Base-by-base conservation (phyloP, 2,329 filamentous ascomycete species). In the Coniosporium tulheliwenetii region DNA sequence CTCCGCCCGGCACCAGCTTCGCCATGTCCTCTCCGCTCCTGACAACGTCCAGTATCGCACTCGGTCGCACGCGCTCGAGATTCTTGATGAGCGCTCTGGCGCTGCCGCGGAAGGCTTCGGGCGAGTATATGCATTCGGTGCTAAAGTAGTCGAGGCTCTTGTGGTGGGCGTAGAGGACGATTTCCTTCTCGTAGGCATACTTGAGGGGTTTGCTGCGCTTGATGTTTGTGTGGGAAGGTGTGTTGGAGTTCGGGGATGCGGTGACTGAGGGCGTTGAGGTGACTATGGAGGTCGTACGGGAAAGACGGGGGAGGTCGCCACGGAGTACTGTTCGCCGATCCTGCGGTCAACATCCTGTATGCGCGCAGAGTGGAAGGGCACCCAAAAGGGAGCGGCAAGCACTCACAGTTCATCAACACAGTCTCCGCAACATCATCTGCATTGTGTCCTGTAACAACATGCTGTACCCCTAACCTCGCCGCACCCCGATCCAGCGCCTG, bases 161-260 rank as follows among this genome's bases (percentile, higher is more conserved):
- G 66, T 98, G 86, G 56, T 96, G 85, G 5, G 91, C 91, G 57
- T 98, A 98, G 5, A 98, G 70, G 13, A 98, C 91, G 49, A 98
- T 98, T 58, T 98, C 91, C 64, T 98, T 98, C 58, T 98, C 91
- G 56, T 96, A 98, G 1, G 89, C 87, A 58, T 96, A 98, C 60
- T 98, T 96, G 37, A 98, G 70, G 10, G 91, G 91, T 63, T 98
- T 98, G 63, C 85, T 93, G 48, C 91, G 75, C 66, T 93, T 93
- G 48, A 95, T 89, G 45, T 93, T 85, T 44, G 83, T 86, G n/a
- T 57, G 52, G 7, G 51, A 51, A 12, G 34, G 14, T n/a, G 38
- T 14, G 30, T 37, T 19, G 1, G 26, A 19, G 39, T 19, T 34
- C 30, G 77, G 67, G 51, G 77, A 80, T 34, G 74, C 81, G 2